phyloP scores from a whole-genome alignment of 1,139 yeast species.

The Suhomyces chickasaworum region DNA sequence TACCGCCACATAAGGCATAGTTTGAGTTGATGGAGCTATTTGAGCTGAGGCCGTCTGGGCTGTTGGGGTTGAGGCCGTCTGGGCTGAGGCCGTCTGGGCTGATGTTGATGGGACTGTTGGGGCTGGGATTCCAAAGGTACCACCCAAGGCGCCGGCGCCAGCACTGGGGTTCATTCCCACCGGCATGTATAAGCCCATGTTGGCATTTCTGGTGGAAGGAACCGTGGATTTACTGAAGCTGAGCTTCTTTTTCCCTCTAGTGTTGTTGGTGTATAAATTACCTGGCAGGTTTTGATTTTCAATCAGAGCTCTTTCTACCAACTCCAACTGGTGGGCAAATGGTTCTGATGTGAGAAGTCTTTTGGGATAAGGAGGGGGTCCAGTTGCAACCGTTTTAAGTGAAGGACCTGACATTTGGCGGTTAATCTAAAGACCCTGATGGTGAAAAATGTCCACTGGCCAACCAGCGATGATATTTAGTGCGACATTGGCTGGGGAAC shows the following conservation, averaged over 20 bases:
- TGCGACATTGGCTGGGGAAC: constrained; percentile 1
- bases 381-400: neutral
- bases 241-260: constrained; percentile 11
- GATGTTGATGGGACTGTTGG: neutral
- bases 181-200: neutral
- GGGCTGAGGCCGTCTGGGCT: no score
- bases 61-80: no score
- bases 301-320: constrained; percentile 32
- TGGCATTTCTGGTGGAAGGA: neutral
- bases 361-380: constrained; percentile 21
- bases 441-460: constrained; percentile 10
- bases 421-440: constrained; percentile 4
- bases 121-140: neutral
- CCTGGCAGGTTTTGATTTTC: constrained; percentile 38
- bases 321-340: constrained; percentile 36
- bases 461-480: constrained; percentile 10
- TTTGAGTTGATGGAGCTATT: no score
- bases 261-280: constrained; percentile 6
- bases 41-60: no score
- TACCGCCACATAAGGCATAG: neutral
- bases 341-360: constrained; percentile 33
- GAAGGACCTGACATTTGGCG: constrained; percentile 5
- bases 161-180: neutral
- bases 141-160: neutral
- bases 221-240: neutral